Evolutionary conservation across 495 filamentous ascomycete genomes (phyloP), one percentile per base, ranked within the genome.

Genomic region (Xylaria palmicola): DNA sequence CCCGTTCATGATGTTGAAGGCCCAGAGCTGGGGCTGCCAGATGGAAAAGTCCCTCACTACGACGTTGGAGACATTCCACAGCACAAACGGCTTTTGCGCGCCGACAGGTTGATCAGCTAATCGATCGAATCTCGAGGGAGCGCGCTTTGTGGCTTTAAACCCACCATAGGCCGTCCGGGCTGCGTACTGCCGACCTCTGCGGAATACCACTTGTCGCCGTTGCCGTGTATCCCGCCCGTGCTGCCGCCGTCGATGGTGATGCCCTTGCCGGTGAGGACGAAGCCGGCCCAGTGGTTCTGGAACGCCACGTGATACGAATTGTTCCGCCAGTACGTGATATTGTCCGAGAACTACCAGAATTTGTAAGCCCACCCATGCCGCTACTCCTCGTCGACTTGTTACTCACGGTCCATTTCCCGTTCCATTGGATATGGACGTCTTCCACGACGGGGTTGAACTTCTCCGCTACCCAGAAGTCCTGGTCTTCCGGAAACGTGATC

Each of bases 1-100:
- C 3, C 80, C 81, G 56, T 84, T 86, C 81, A 86, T 84, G 58
- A 86, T 83, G 65, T 84, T 85, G 44, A 83, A 60, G 29, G 68
- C 66, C 83, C 81, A 85, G 7, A 86, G 70, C 29, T 70, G 81
- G n/a, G 81, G 79, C 37, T 86, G 70, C 56, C 77, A 79, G 68
- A 85, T 69, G 32, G 72, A 77, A 68, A 86, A 85, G 55, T 83
- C 79, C 22, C 76, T 71, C 17, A 85, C 81, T 17, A 69, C 70
- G 22, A 85, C 81, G 53, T 82, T 72, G 29, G 77, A 79, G 4
- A 83, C 79, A 65, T 85, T 86, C 83, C 83, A 86, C 49, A 81
- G 81, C 0, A 86, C 83, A 54, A 86, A 85, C 1, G 83, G 82
- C 41, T 44, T 20, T 44, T 19, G 17, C 22, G n/a, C 41, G 13